Conservation (phyloP, 2,329 filamentous ascomycete species). For the Pseudocercospora eumusae region DNA sequence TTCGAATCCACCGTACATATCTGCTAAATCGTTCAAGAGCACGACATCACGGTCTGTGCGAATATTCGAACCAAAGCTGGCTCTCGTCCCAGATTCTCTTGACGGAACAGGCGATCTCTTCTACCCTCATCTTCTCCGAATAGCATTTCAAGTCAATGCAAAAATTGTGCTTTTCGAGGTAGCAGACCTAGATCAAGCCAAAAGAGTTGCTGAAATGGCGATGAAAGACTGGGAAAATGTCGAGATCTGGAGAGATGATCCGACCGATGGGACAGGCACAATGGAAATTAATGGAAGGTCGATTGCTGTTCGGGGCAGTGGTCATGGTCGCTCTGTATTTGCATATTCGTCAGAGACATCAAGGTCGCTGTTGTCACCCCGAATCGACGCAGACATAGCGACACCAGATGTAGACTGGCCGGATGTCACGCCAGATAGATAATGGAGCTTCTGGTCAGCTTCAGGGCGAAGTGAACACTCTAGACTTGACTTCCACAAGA, state of each 20-base stretch:
- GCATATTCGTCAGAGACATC: conserved; percentile 41
- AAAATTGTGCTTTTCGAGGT: conserved; percentile 69
- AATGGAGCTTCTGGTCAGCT: neutral
- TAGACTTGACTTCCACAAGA: neutral
- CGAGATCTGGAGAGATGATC: conserved; percentile 74
- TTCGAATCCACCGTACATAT: conserved; percentile 92
- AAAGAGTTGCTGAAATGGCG: conserved; percentile 60
- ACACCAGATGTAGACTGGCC: neutral
- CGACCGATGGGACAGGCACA: conserved; percentile 36
- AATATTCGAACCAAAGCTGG: conserved; percentile 75
- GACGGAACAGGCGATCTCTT: conserved; percentile 59
- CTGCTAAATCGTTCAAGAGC: conserved; percentile 60
- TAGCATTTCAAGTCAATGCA: conserved; percentile 55
- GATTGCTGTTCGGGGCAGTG: conserved; percentile 42
- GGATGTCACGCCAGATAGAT: neutral
- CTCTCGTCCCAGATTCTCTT: conserved; percentile 65
- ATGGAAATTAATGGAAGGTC: conserved; percentile 25
- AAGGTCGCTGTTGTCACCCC: conserved; percentile 16
- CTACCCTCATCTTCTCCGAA: conserved; percentile 64
- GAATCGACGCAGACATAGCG: conserved; percentile 21
- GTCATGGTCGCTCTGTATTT: conserved; percentile 49
- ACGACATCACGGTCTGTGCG: conserved; percentile 74
- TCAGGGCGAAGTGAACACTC: no score
- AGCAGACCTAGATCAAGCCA: conserved; percentile 67
- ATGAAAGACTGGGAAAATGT: conserved; percentile 45